Percentiles rank a stretch among this genome's conserved stretches.
phyloP scores from a whole-genome alignment of 116 monocot genomes.

The Trichopus zeylanicus region DNA sequence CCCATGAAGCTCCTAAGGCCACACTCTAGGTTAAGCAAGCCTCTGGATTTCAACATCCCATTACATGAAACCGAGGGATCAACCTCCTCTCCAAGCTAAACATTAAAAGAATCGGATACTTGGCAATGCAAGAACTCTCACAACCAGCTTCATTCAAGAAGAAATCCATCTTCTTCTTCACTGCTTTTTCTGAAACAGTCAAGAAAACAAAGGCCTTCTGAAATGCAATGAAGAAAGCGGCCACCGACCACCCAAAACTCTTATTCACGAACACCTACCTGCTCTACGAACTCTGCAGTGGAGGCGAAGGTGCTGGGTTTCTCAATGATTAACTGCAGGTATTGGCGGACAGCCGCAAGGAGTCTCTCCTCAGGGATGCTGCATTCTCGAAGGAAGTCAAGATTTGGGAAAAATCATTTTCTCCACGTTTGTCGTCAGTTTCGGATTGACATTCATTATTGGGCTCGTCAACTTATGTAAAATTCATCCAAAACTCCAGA shows the following conservation, averaged over 20 bases:
- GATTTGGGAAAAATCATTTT: background rate
- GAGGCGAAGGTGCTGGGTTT: background rate
- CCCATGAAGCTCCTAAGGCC: background rate
- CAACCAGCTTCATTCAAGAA: slow-evolving; percentile 14
- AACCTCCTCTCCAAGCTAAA: slow-evolving; percentile 21
- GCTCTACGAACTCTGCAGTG: background rate
- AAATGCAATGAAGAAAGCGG: slow-evolving; percentile 9
- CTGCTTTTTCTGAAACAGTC: background rate
- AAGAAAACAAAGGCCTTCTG: slow-evolving; percentile 6
- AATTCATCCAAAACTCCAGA: slow-evolving; percentile 2
- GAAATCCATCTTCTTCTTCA: slow-evolving; percentile 8
- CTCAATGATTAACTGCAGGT: background rate
- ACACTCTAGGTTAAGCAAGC: background rate
- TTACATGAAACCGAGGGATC: slow-evolving; percentile 14
- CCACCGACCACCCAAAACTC: slow-evolving; percentile 18
- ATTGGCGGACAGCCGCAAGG: background rate
- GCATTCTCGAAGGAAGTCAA: background rate
- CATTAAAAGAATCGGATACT: slow-evolving; percentile 7
- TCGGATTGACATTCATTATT: background rate
- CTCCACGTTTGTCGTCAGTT: background rate
- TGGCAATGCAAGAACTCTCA: slow-evolving; percentile 7
- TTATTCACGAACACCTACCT: slow-evolving; percentile 2
- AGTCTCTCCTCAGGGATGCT: background rate
- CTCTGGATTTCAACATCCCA: slow-evolving; percentile 3
- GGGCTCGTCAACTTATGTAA: background rate